Evolutionary conservation across 352 stramenopile species (phyloP).

Genomic region (Pythium plurisporium): DNA sequence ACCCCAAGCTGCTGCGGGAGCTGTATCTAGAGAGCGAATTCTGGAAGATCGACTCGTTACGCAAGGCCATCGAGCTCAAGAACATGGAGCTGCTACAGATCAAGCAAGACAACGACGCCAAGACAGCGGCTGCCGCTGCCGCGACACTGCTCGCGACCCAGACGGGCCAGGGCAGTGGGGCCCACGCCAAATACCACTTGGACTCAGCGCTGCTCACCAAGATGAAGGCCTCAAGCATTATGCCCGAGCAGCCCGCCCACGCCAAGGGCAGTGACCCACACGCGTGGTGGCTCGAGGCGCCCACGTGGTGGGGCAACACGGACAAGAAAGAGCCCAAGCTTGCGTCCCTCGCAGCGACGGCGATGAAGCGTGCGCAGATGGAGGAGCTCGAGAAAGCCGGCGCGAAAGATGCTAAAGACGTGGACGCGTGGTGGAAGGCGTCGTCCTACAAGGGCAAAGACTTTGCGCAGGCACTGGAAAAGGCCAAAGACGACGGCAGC

Average conservation of each 20-base stretch:
- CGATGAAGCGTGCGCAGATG: constrained; percentile 23
- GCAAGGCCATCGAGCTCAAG: constrained; percentile 67
- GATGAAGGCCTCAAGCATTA: constrained; percentile 16
- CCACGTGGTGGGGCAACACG: constrained; percentile 50
- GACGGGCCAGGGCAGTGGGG: neutral
- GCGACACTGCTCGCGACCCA: constrained; percentile 1
- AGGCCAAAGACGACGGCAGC: constrained; percentile 19
- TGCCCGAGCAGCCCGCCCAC: constrained; percentile 12
- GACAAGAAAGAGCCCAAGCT: constrained; percentile 28
- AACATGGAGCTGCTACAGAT: constrained; percentile 60
- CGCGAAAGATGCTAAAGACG: constrained; percentile 8
- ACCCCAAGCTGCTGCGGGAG: constrained; percentile 56
- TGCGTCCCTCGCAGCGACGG: constrained; percentile 25
- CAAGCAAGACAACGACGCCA: constrained; percentile 28
- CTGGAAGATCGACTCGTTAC: constrained; percentile 76
- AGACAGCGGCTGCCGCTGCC: constrained; percentile 16
- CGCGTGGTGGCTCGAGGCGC: constrained; percentile 64
- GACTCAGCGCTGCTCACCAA: constrained; percentile 19
- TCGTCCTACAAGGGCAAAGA: constrained; percentile 72
- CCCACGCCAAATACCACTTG: constrained; percentile 20
- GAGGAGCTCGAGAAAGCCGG: constrained; percentile 8
- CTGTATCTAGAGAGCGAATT: constrained; percentile 82
- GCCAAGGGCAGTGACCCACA: constrained; percentile 20
- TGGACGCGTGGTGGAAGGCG: constrained; percentile 64
- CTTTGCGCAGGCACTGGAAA: constrained; percentile 38